These are phyloP conservation scores for Paramecium primaurelia DNA, from an alignment of 73 alveolate genomes.

Conservation along the genomic window DNA sequence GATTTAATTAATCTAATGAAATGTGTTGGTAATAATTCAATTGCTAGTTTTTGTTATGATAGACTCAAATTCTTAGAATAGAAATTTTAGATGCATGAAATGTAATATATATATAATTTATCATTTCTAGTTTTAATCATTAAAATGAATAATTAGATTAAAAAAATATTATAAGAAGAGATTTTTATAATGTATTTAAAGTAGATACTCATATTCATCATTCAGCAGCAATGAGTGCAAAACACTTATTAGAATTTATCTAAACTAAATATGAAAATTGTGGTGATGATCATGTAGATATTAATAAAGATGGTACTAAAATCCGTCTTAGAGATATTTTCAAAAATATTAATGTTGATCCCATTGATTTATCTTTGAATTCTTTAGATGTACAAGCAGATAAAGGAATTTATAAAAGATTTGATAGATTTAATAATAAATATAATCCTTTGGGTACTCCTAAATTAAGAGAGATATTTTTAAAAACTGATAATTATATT, in stretches of 20 bases:
- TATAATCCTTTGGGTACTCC: constrained; percentile 79
- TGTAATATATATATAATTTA: not conserved
- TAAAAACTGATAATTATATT: constrained; percentile 77
- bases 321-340: constrained; percentile 60
- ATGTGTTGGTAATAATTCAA: constrained; percentile 8
- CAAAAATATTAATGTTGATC: constrained; percentile 32
- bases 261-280: constrained; percentile 56
- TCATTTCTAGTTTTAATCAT: not conserved
- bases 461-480: constrained; percentile 70
- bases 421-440: constrained; percentile 77
- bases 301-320: constrained; percentile 43
- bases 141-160: constrained; percentile 38
- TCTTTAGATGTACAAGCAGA: constrained; percentile 67
- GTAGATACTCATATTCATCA: constrained; percentile 81
- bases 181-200: constrained; percentile 63
- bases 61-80: not conserved
- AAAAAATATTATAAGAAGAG: constrained; percentile 33
- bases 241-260: constrained; percentile 72
- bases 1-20: not conserved
- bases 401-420: constrained; percentile 67
- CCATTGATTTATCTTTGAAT: not conserved
- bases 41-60: not conserved
- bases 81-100: constrained; percentile 11
- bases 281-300: constrained; percentile 63
- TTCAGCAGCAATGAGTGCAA: constrained; percentile 84